Evolutionary conservation across 2,329 filamentous ascomycete species (phyloP), one percentile per base, ranked within the genome.

Genomic region (Alternaria burnsii): DNA sequence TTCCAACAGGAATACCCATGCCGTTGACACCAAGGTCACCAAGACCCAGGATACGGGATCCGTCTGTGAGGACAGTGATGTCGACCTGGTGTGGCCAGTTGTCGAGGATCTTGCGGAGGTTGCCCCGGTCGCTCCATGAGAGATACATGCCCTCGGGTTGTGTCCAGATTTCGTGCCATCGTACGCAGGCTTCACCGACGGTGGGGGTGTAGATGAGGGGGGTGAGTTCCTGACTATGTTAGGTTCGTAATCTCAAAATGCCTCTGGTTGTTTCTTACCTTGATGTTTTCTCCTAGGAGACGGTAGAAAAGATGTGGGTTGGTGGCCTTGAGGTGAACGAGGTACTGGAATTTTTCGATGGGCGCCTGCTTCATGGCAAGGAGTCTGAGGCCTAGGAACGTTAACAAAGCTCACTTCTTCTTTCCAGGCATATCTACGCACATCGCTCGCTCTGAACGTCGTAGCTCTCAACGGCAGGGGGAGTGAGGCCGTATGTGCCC

Each of bases 1-100:
- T 99, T 76, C 95, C 95, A 70, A 99, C 94, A 63, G 95, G 93
- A 80, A 99, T 99, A 69, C 95, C 95, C 84, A 98, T 97, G 75
- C 95, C 95, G 80, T 97, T 97, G 69, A 99, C 90, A 70, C 95
- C 95, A 58, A 98, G 87, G 81, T 99, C 95, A 71, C 95, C 95
- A 38, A 99, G 88, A 75, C 95, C 94, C 59, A 94, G 89, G 79
- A 90, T 97, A 68, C 95, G 91, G 50, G 94, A 97, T 63, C 95
- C 95, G 78, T 99, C 95, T 16, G 95, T 98, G 71, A 99, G 90
- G 77, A 97, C 94, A 75, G 93, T 97, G 76, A 99, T 99, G 80
- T 97, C 93, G 32, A 97, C 94, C 67, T 93, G 88, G 67, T 95
- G 90, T 28, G 93, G 93, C 95, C 95, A 99, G 81, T 98, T 98